phyloP scores from a whole-genome alignment of 129 eudicot genomes.

The Flaveria ramosissima region DNA sequence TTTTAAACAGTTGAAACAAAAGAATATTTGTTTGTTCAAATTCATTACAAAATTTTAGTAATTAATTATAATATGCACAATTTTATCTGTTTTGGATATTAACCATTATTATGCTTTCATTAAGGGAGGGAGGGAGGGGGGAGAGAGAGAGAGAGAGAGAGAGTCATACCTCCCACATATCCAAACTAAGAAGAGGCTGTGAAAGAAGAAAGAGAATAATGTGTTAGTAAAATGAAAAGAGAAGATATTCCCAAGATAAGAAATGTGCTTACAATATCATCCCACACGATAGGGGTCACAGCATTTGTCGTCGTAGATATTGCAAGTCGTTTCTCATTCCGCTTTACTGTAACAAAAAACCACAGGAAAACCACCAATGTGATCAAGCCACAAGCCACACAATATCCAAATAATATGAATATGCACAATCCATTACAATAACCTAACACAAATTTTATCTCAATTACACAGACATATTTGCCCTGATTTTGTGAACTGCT shows the following conservation, averaged over 20 bases:
- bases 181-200: constrained; percentile 91
- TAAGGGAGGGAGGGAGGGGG: not conserved
- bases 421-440: not conserved
- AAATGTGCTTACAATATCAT: constrained; percentile 73
- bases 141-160: constrained; percentile 27
- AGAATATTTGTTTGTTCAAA: not conserved
- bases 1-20: not conserved
- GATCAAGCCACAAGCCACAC: constrained; percentile 4
- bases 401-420: not conserved
- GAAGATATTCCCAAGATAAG: constrained; percentile 10
- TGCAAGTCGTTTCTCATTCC: constrained; percentile 69
- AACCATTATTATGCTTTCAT: too few species aligned
- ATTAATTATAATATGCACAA: not conserved
- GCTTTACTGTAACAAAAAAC: constrained; percentile 57
- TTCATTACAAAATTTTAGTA: not conserved
- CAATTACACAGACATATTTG: not conserved
- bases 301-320: constrained; percentile 81
- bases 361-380: constrained; percentile 18
- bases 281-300: constrained; percentile 78
- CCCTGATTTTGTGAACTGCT: not conserved
- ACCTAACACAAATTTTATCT: not conserved
- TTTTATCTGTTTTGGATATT: not conserved
- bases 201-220: constrained; percentile 28
- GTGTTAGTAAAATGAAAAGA: constrained; percentile 8
- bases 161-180: constrained; percentile 89